These are phyloP conservation scores for Pichia norvegensis DNA, from an alignment of 1,139 yeast genomes.

Conservation along the genomic window DNA sequence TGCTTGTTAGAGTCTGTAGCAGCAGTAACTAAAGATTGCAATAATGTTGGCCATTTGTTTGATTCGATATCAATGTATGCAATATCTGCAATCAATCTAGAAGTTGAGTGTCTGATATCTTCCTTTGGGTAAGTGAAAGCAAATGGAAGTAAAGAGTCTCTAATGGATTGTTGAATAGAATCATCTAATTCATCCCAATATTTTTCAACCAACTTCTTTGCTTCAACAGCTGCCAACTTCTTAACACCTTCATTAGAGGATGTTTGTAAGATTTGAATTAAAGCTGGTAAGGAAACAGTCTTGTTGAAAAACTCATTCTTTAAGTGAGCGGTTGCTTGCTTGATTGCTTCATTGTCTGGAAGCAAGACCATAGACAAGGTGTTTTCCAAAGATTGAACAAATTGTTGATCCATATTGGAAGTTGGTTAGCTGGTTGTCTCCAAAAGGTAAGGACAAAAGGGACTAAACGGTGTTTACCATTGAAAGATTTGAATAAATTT, in stretches of 20 bases:
- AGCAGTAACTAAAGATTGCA: conserved; percentile 63
- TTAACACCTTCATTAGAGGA: conserved; percentile 54
- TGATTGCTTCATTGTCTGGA: conserved; percentile 71
- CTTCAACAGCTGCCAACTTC: conserved; percentile 93
- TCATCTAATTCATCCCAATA: conserved; percentile 64
- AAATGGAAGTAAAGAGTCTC: conserved; percentile 57
- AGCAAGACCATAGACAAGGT: conserved; percentile 69
- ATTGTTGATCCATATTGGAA: conserved; percentile 56
- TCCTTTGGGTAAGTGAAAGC: conserved; percentile 61
- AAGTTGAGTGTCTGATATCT: conserved; percentile 77
- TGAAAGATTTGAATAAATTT: not conserved
- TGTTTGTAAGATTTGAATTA: conserved; percentile 71
- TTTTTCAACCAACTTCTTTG: conserved; percentile 67
- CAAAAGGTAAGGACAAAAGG: not conserved
- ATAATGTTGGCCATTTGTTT: conserved; percentile 68
- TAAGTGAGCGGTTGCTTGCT: conserved; percentile 71
- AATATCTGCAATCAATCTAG: conserved; percentile 83
- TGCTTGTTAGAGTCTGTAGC: conserved; percentile 55
- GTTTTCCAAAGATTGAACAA: conserved; percentile 62
- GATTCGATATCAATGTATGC: conserved; percentile 66
- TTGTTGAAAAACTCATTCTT: conserved; percentile 68
- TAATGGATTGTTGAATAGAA: conserved; percentile 50
- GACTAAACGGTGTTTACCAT: not conserved
- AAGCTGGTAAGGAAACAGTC: conserved; percentile 68
- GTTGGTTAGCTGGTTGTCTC: conserved; percentile 1